Percentiles rank a stretch among this genome's conserved stretches.
These are phyloP conservation scores for Carpinus viminea DNA, from an alignment of 306 rosid genomes.

Conservation along the genomic window DNA sequence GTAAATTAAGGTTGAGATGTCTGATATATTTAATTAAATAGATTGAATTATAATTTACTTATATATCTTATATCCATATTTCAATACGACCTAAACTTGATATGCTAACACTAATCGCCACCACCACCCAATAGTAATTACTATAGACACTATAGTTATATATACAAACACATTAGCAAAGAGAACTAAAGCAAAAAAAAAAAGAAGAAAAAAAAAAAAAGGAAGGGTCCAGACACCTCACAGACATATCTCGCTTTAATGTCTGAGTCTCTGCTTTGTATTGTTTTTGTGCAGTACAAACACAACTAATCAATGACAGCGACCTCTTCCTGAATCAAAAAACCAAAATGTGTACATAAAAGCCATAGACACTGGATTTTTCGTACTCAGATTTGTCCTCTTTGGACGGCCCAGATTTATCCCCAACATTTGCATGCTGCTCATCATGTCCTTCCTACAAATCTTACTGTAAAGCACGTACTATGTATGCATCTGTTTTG, in stretches of 20 bases:
- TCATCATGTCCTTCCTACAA: slow-evolving; percentile 46
- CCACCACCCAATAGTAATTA: too few species aligned
- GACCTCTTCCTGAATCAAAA: slow-evolving; percentile 43
- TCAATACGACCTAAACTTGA: too few species aligned
- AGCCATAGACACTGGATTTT: slow-evolving; percentile 31
- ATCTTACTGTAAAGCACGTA: slow-evolving; percentile 37
- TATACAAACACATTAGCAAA: too few species aligned
- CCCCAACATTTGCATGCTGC: slow-evolving; percentile 14
- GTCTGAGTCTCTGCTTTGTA: slow-evolving; percentile 56
- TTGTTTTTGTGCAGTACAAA: slow-evolving; percentile 43
- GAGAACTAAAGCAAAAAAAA: too few species aligned
- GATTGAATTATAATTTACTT: too few species aligned
- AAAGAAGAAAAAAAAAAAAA: too few species aligned
- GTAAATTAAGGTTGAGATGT: too few species aligned
- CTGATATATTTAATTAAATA: too few species aligned
- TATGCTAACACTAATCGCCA: too few species aligned
- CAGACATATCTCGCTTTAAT: slow-evolving; percentile 51
- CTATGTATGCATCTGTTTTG: slow-evolving; percentile 17
- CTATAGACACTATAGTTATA: too few species aligned
- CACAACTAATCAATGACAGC: slow-evolving; percentile 59
- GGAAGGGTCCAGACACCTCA: slow-evolving; percentile 28
- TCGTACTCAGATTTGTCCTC: slow-evolving; percentile 31
- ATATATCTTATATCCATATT: too few species aligned
- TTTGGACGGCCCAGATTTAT: slow-evolving; percentile 42
- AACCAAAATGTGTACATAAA: slow-evolving; percentile 29